phyloP scores from a whole-genome alignment of 352 stramenopile genomes.

The Pythium oligandrum region DNA sequence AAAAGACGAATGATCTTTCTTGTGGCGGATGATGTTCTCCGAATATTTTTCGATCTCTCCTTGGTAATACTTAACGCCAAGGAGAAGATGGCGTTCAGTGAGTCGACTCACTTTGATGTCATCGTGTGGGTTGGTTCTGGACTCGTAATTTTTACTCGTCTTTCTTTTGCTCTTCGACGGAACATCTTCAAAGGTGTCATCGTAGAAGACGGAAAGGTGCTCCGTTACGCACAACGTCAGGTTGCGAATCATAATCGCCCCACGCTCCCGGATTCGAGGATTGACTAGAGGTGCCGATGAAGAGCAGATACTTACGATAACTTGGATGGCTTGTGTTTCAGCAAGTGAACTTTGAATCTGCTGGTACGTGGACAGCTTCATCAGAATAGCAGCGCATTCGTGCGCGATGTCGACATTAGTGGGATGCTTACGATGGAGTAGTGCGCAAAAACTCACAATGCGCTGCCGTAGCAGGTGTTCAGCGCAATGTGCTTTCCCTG shows the following conservation, averaged over 20 bases:
- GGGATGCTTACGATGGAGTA: conserved; percentile 41
- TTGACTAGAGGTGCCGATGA: conserved; percentile 13
- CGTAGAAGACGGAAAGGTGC: conserved; percentile 52
- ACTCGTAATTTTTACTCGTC: too few species aligned
- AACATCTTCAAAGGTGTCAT: conserved; percentile 19
- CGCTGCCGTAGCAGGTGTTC: conserved; percentile 42
- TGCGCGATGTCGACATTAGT: conserved; percentile 29
- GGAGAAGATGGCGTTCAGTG: conserved; percentile 49
- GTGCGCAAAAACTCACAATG: conserved; percentile 47
- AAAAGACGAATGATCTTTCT: conserved; percentile 5
- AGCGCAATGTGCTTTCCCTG: conserved; percentile 40
- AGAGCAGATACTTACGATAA: conserved; percentile 54
- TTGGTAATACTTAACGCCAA: conserved; percentile 55
- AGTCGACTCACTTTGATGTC: conserved; percentile 28
- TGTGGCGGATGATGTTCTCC: neutral
- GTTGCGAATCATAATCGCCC: conserved; percentile 57
- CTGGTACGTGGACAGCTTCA: conserved; percentile 65
- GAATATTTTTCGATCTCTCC: conserved; percentile 36
- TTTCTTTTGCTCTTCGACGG: too few species aligned
- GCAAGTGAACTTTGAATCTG: conserved; percentile 46
- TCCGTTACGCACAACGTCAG: conserved; percentile 61
- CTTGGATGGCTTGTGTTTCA: conserved; percentile 59
- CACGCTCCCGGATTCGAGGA: conserved; percentile 42
- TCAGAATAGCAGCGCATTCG: conserved; percentile 42
- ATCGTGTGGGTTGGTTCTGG: neutral